Conservation (phyloP, 345 rosid genomes). For the Acer yangbiense region DNA sequence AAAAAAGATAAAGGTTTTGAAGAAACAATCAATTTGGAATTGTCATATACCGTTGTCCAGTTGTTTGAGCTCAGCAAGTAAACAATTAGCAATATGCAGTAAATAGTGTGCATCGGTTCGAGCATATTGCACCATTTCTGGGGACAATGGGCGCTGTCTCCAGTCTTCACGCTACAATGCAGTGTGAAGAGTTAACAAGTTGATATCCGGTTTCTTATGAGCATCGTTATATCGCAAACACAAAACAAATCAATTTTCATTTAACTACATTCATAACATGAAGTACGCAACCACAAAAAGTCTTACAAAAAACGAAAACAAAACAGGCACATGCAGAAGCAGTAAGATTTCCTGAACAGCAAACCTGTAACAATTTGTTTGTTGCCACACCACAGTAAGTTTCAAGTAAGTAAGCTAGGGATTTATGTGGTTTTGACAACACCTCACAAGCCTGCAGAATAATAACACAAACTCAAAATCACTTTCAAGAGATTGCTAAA, state of each 20-base stretch:
- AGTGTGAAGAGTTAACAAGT: conserved; percentile 18
- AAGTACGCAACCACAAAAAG: neutral
- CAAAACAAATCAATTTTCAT: neutral
- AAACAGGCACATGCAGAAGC: conserved; percentile 1
- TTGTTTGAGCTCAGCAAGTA: conserved; percentile 68
- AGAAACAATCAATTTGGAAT: conserved; percentile 9
- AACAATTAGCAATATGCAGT: conserved; percentile 61
- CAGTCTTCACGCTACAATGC: conserved; percentile 87
- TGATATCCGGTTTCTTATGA: neutral
- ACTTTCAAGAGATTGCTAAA: neutral
- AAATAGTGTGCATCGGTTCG: conserved; percentile 85
- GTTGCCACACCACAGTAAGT: conserved; percentile 71
- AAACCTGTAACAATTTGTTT: conserved; percentile 86
- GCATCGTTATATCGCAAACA: conserved; percentile 1
- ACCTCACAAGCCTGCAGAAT: conserved; percentile 79
- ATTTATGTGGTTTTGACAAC: conserved; percentile 82
- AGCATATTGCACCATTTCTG: conserved; percentile 81
- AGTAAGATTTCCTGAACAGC: conserved; percentile 12
- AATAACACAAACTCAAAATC: conserved; percentile 17
- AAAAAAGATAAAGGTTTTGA: conserved; percentile 7
- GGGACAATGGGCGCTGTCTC: conserved; percentile 91
- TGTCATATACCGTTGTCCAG: conserved; percentile 61
- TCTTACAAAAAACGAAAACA: neutral
- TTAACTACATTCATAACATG: neutral
- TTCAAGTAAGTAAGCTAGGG: conserved; percentile 89